Conservation (phyloP, 2,329 filamentous ascomycete species). For the Mycosphaerella sp. region DNA sequence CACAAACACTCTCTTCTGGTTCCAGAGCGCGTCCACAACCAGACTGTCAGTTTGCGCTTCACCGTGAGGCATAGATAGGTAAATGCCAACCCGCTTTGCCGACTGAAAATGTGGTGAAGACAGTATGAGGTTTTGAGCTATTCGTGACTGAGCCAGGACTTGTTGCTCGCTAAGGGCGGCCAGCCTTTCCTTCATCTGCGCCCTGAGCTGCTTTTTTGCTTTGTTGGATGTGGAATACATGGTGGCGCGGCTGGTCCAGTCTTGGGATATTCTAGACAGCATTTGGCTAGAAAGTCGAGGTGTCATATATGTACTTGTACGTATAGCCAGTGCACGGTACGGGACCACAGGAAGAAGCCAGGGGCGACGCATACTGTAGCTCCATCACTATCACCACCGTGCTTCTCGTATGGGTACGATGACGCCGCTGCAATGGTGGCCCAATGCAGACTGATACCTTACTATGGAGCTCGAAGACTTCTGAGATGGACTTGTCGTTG, state of each 20-base stretch:
- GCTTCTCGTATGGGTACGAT: background rate
- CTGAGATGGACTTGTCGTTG: background rate
- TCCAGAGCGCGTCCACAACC: slow-evolving; percentile 68
- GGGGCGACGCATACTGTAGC: background rate
- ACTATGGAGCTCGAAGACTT: background rate
- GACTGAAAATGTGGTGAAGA: slow-evolving; percentile 66
- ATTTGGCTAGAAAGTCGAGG: background rate
- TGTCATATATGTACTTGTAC: background rate
- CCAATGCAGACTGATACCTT: background rate
- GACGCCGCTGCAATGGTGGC: background rate
- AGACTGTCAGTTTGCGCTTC: slow-evolving; percentile 82
- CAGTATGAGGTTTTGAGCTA: slow-evolving; percentile 59
- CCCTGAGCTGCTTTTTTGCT: slow-evolving; percentile 71
- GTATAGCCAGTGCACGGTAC: background rate
- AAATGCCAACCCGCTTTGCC: slow-evolving; percentile 73
- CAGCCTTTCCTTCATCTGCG: slow-evolving; percentile 62
- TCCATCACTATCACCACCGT: background rate
- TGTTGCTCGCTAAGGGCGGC: slow-evolving; percentile 56
- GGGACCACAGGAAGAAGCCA: background rate
- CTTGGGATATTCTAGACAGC: background rate
- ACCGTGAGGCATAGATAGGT: slow-evolving; percentile 83
- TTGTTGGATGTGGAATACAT: slow-evolving; percentile 21
- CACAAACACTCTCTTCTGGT: slow-evolving; percentile 75
- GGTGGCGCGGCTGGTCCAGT: background rate
- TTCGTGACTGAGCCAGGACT: slow-evolving; percentile 63